Evolutionary conservation across 1,284 basidiomycete genomes (phyloP).

Genomic region (Cryptococcus jaspeensis): DNA sequence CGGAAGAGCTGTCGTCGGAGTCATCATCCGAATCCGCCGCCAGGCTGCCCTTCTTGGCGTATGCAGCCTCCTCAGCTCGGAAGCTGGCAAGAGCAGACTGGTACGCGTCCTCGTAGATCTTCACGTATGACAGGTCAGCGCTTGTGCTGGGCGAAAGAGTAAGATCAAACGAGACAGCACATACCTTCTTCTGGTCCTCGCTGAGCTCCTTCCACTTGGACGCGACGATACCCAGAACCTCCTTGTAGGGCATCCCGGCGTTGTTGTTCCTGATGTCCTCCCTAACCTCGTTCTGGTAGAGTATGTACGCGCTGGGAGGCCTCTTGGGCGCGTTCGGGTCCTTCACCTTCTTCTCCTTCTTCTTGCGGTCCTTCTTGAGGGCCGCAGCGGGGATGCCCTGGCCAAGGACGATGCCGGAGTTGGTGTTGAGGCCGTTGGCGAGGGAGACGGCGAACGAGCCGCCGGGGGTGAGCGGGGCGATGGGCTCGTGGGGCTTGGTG

Average conservation of each 20-base stretch:
- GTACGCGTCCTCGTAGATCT: conserved; percentile 37
- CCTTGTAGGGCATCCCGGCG: conserved; percentile 67
- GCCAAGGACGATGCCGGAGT: conserved; percentile 9
- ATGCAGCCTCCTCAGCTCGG: conserved; percentile 28
- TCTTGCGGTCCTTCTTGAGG: conserved; percentile 30
- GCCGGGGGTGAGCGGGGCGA: conserved; percentile 7
- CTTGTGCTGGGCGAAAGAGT: neutral
- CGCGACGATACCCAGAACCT: conserved; percentile 70
- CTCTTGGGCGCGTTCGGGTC: conserved; percentile 95
- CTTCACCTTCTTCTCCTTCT: conserved; percentile 58
- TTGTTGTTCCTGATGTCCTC: conserved; percentile 59
- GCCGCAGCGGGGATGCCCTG: conserved; percentile 19
- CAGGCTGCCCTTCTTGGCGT: conserved; percentile 17
- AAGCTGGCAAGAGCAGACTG: conserved; percentile 23
- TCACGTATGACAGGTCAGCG: neutral
- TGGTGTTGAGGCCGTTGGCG: conserved; percentile 10
- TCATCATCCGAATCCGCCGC: conserved; percentile 2
- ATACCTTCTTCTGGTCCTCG: conserved; percentile 69
- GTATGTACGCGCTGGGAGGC: conserved; percentile 88
- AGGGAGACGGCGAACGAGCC: conserved; percentile 15
- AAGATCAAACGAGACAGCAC: conserved; percentile 21
- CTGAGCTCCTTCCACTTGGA: conserved; percentile 71
- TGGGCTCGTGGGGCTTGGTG: conserved; percentile 7
- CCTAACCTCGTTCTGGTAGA: conserved; percentile 92
- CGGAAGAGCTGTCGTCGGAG: conserved; percentile 16